Evolutionary conservation across 768 basidiomycete genomes (phyloP).

Genomic region (Rhizopogon salebrosus): DNA sequence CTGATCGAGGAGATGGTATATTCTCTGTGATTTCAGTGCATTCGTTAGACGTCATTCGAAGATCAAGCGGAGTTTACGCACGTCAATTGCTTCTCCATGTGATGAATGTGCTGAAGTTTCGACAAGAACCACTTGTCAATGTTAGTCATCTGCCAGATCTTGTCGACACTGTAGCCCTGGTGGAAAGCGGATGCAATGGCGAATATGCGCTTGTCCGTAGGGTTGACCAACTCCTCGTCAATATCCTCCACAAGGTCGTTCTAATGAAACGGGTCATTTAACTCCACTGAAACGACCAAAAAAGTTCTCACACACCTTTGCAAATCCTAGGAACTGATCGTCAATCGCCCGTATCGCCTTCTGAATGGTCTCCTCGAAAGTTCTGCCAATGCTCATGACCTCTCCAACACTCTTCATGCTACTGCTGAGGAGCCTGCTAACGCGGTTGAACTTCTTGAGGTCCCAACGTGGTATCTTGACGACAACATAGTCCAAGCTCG

Average conservation of each 20-base stretch:
- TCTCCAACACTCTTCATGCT: conserved; percentile 99
- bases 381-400: conserved; percentile 98
- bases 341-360: conserved; percentile 97
- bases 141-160: conserved; percentile 96
- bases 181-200: conserved; percentile 94
- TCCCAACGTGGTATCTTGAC: conserved; percentile 99
- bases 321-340: conserved; percentile 90
- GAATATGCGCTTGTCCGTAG: conserved; percentile 96
- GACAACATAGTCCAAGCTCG: conserved; percentile 93
- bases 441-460: conserved; percentile 94
- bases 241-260: conserved; percentile 87
- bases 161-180: conserved; percentile 89
- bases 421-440: conserved; percentile 84
- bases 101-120: conserved; percentile 77
- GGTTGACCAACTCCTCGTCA: conserved; percentile 89
- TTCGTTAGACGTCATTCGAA: not conserved
- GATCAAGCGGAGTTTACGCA: conserved; percentile 33
- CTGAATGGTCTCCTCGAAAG: conserved; percentile 98
- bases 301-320: conserved; percentile 47
- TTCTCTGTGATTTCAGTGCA: conserved; percentile 33
- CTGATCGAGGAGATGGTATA: conserved; percentile 63
- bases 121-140: conserved; percentile 99
- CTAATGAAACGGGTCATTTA: conserved; percentile 30
- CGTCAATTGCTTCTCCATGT: conserved; percentile 75
- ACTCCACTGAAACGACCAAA: not conserved